phyloP scores from a whole-genome alignment of 164 flowering plant species.

The Vitis riparia region DNA sequence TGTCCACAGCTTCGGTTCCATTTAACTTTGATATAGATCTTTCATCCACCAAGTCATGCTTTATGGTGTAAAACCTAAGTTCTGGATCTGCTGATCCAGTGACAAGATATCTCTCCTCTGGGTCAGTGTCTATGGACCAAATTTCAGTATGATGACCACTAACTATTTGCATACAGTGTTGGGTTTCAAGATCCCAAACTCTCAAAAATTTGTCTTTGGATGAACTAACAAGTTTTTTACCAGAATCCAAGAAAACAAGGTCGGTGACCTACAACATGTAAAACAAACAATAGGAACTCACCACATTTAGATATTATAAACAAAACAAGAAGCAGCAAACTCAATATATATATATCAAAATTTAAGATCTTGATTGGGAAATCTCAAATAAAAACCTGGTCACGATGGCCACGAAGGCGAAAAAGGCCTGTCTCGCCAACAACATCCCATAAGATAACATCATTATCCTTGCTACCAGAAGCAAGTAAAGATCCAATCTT shows the following conservation, averaged over 20 bases:
- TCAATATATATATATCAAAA: neutral
- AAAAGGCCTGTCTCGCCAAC: slow-evolving; percentile 89
- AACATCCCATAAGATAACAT: slow-evolving; percentile 91
- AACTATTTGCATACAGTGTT: slow-evolving; percentile 89
- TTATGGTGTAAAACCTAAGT: slow-evolving; percentile 70
- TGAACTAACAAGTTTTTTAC: slow-evolving; percentile 84
- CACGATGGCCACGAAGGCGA: slow-evolving; percentile 93
- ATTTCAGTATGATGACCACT: slow-evolving; percentile 97
- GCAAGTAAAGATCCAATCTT: slow-evolving; percentile 80
- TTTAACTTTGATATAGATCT: slow-evolving; percentile 11
- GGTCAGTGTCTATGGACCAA: slow-evolving; percentile 87
- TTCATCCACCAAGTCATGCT: slow-evolving; percentile 39
- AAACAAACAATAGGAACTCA: slow-evolving; percentile 2
- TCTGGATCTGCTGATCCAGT: slow-evolving; percentile 88
- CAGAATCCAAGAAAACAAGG: slow-evolving; percentile 80
- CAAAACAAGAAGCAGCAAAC: neutral
- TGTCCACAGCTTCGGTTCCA: slow-evolving; percentile 22
- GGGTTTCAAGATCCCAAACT: slow-evolving; percentile 96
- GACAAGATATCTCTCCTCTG: slow-evolving; percentile 75
- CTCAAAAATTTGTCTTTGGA: slow-evolving; percentile 95
- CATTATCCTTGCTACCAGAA: slow-evolving; percentile 93
- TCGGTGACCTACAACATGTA: slow-evolving; percentile 77
- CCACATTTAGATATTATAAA: neutral
- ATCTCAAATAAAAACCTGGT: slow-evolving; percentile 57
- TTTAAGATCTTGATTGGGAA: neutral